Percentiles rank a stretch among this genome's conserved stretches.
These are phyloP conservation scores for Trichoderma semiorbis DNA, from an alignment of 2,329 filamentous ascomycete genomes.

Conservation along the genomic window DNA sequence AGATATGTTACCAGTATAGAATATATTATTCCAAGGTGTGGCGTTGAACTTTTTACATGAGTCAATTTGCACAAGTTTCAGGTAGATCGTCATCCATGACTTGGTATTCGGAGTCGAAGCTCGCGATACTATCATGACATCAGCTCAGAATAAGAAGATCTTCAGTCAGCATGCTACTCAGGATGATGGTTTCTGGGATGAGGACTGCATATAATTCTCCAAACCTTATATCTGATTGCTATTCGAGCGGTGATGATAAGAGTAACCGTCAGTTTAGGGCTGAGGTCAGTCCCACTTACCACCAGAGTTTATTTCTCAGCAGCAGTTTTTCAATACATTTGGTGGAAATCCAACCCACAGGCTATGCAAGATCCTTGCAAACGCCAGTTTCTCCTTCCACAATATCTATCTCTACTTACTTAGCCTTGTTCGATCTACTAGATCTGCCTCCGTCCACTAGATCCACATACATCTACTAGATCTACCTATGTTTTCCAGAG, in stretches of 20 bases:
- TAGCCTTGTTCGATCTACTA: neutral
- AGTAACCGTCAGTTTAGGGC: neutral
- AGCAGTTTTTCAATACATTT: neutral
- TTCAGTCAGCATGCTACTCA: neutral
- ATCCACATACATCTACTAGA: neutral
- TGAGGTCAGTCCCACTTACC: neutral
- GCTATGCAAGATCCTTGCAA: neutral
- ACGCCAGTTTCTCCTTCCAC: neutral
- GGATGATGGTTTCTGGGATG: neutral
- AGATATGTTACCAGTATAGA: neutral
- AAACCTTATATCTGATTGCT: neutral
- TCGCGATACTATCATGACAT: neutral
- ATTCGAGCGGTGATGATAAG: neutral
- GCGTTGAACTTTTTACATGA: neutral
- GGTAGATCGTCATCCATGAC: neutral
- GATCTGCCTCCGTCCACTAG: neutral
- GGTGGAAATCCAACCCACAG: neutral
- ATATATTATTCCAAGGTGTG: neutral
- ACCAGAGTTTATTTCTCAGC: neutral
- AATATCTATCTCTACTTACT: neutral
- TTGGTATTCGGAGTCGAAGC: neutral
- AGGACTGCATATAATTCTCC: neutral
- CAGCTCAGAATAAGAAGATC: neutral
- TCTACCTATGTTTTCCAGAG: neutral
- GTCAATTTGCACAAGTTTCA: no score